Percentiles rank a stretch among this genome's conserved stretches.
These are phyloP conservation scores for Gloeopeniophorella convolvens DNA, from an alignment of 768 basidiomycete genomes.

Conservation along the genomic window DNA sequence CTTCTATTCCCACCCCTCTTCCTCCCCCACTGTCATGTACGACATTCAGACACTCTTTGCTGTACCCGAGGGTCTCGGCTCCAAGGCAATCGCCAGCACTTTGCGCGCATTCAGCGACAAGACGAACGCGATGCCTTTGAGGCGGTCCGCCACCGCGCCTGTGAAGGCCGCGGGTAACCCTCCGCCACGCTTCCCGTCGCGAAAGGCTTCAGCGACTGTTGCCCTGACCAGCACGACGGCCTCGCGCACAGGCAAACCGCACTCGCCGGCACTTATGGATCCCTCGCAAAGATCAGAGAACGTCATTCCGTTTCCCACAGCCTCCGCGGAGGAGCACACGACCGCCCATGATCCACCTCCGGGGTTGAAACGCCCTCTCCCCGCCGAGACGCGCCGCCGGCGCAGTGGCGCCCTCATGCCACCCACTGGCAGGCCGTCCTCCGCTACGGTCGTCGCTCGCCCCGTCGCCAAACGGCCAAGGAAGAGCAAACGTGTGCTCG, in stretches of 20 bases:
- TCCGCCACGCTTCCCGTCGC: constrained; percentile 11
- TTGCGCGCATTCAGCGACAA: constrained; percentile 15
- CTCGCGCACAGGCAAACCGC: constrained; percentile 8
- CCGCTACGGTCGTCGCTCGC: background rate
- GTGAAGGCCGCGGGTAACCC: background rate
- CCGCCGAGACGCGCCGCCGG: constrained; percentile 8
- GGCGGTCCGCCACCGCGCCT: background rate
- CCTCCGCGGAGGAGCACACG: background rate
- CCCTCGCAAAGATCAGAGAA: constrained; percentile 4
- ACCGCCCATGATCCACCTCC: background rate
- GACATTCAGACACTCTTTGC: constrained; percentile 12
- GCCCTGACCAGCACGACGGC: constrained; percentile 17
- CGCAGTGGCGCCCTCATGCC: constrained; percentile 15
- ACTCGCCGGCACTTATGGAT: background rate
- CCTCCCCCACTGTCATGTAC: constrained; percentile 10
- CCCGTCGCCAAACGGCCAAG: constrained; percentile 18
- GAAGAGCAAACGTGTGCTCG: constrained; percentile 19
- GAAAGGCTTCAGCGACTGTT: constrained; percentile 16
- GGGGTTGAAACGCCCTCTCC: constrained; percentile 13
- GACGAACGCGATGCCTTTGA: constrained; percentile 9
- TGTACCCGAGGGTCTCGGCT: constrained; percentile 8
- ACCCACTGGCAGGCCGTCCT: constrained; percentile 2
- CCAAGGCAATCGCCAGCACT: constrained; percentile 7
- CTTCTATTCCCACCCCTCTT: background rate
- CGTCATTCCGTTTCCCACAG: constrained; percentile 5